Base-by-base conservation (phyloP, 1,139 yeast genomes). In the Suhomyces guaymorum region DNA sequence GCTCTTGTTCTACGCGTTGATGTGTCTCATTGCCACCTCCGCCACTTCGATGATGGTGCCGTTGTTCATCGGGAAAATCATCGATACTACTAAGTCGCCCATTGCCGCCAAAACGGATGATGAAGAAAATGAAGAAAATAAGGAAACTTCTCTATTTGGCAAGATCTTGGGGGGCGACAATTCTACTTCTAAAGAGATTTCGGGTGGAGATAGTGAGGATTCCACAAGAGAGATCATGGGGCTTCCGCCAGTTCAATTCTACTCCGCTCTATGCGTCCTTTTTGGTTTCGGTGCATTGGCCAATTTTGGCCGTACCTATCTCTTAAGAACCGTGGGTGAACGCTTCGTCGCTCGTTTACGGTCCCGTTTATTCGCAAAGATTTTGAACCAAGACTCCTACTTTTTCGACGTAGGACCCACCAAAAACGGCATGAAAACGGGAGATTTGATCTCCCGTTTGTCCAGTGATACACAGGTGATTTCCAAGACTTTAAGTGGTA, bases 401-500 rank as follows among this genome's bases (percentile, higher is more conserved):
- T 92, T 92, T 55, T 92, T 86, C 54, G 97, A 92, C 54, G 81
- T 85, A 13, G 90, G 94, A 42, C 75, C 75, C 7, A 51, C 54
- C 15, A 56, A 57, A 26, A 41, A 41, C 0, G 75, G 75, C 6
- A 70, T 70, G 74, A 82, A 92, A 53, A 95, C 90, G 1, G 98
- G 97, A 26, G 98, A 92, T 56, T 70, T 92, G 54, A 88, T 92
- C 31, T 87, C 96, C 5, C 69, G 97, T 42, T 66, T 92, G 24
- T 81, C 95, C 15, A 80, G 87, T 27, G 98, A 92, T 57, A 90
- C 97, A 1, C 90, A 85, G 53, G 83, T 92, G 28, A 96, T 92
- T 11, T 80, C 96, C 7, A 76, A 86, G 46, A 81, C 96, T 1
- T 75, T 92, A 46, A 88, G 97, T 27, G 94, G 87, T 42, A 89